Evolutionary conservation across 2,329 filamentous ascomycete genomes (phyloP).

Genomic region (Dryadomyces quercus-mongolicae): DNA sequence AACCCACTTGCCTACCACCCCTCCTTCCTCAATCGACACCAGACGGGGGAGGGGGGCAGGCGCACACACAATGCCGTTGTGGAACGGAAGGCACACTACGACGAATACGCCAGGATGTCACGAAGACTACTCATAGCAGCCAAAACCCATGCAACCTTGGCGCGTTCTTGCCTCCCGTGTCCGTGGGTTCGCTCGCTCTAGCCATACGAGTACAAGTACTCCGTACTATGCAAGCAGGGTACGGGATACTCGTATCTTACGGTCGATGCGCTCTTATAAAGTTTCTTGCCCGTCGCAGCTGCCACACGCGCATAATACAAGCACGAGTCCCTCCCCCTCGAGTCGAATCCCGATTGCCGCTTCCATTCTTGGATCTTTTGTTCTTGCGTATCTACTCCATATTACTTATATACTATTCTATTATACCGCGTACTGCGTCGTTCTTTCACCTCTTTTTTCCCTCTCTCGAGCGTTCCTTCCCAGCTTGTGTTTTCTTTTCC

Average conservation of each 20-base stretch:
- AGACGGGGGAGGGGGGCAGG: not conserved
- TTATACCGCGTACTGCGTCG: too few relatives aligned
- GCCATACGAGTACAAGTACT: not conserved
- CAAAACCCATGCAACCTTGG: not conserved
- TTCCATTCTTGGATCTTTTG: not conserved
- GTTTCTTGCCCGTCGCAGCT: not conserved
- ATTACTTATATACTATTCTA: not conserved
- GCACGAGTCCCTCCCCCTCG: not conserved
- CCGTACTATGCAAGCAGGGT: not conserved
- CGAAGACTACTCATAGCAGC: too few relatives aligned
- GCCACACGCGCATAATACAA: not conserved
- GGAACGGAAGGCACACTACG: not conserved
- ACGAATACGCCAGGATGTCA: too few relatives aligned
- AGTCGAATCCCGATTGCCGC: not conserved
- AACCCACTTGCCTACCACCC: too few relatives aligned
- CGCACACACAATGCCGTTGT: not conserved
- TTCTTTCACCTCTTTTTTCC: not conserved
- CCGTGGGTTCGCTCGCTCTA: not conserved
- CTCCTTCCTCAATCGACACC: too few relatives aligned
- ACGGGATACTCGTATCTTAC: not conserved
- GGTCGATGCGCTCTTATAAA: not conserved
- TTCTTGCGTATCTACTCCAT: not conserved
- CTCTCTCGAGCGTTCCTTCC: not conserved
- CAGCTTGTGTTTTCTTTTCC: not conserved
- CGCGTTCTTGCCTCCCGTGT: not conserved